These are phyloP conservation scores for Talaromyces liani DNA, from an alignment of 495 filamentous ascomycete genomes.

Conservation along the genomic window DNA sequence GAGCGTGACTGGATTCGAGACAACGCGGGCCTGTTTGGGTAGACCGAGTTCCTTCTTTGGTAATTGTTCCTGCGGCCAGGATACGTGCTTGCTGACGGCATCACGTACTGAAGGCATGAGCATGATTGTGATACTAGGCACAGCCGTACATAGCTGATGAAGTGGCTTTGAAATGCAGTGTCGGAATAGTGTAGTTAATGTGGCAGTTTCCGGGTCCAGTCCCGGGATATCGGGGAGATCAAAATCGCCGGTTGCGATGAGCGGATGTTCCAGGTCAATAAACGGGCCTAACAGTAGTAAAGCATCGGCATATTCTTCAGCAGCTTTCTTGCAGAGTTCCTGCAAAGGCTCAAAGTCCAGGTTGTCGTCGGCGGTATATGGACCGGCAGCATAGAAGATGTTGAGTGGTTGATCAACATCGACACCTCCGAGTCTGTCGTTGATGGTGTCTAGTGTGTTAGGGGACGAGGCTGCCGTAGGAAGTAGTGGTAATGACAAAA, in stretches of 20 bases:
- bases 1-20: constrained; percentile 84
- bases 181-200: constrained; percentile 76
- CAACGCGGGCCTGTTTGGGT: constrained; percentile 63
- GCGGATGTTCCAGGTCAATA: constrained; percentile 81
- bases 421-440: constrained; percentile 56
- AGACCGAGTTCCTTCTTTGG: constrained; percentile 63
- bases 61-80: constrained; percentile 85
- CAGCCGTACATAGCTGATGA: constrained; percentile 52
- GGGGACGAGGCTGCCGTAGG: constrained; percentile 58
- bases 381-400: constrained; percentile 72
- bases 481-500: constrained; percentile 66
- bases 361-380: constrained; percentile 87
- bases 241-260: constrained; percentile 84
- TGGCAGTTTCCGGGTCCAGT: constrained; percentile 66
- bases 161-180: constrained; percentile 65
- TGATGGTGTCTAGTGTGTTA: constrained; percentile 51
- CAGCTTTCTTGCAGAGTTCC: constrained; percentile 69
- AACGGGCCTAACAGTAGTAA: constrained; percentile 81
- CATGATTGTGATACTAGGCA: constrained; percentile 73
- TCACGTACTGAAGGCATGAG: constrained; percentile 86
- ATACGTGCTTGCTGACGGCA: constrained; percentile 69
- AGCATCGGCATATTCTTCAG: constrained; percentile 67
- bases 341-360: constrained; percentile 81
- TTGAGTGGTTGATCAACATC: constrained; percentile 60
- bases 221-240: constrained; percentile 71